These are phyloP conservation scores for Botrytis porri DNA, from an alignment of 2,329 filamentous ascomycete genomes.

Conservation along the genomic window DNA sequence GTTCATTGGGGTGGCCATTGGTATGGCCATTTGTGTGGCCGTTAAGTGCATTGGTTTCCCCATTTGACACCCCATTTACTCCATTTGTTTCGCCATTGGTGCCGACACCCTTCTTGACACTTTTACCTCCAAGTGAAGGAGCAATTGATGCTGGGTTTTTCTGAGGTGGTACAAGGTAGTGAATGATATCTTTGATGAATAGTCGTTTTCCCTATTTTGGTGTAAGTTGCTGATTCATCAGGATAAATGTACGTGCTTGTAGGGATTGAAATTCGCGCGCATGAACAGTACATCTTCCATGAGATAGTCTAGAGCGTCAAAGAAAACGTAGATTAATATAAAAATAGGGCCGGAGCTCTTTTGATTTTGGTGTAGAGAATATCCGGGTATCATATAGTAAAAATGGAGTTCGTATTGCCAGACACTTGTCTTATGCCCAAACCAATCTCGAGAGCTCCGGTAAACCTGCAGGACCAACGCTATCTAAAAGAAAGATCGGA, in stretches of 20 bases:
- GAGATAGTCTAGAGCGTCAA: neutral
- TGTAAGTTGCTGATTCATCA: slow-evolving; percentile 14
- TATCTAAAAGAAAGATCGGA: neutral
- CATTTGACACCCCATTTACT: slow-evolving; percentile 18
- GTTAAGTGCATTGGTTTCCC: slow-evolving; percentile 32
- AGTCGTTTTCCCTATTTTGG: slow-evolving; percentile 62
- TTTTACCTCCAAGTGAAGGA: slow-evolving; percentile 60
- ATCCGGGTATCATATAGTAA: neutral
- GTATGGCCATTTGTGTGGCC: slow-evolving; percentile 28
- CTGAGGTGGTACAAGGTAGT: slow-evolving; percentile 81
- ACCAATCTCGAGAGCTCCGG: neutral
- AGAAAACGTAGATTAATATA: neutral
- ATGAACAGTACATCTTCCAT: neutral
- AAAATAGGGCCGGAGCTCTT: neutral
- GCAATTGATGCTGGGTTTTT: slow-evolving; percentile 67
- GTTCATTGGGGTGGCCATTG: slow-evolving; percentile 29
- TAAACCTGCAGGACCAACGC: neutral
- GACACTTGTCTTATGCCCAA: slow-evolving; percentile 14
- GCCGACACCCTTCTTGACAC: slow-evolving; percentile 36
- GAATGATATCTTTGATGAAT: slow-evolving; percentile 97
- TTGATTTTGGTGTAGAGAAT: neutral
- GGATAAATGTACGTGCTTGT: neutral
- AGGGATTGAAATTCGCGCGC: neutral
- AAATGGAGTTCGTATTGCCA: neutral
- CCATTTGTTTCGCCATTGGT: slow-evolving; percentile 36